A percentile compares a stretch with the other conserved stretches of the same genome.
Conservation (phyloP, 345 rosid species). For the Cochlearia excelsa region DNA sequence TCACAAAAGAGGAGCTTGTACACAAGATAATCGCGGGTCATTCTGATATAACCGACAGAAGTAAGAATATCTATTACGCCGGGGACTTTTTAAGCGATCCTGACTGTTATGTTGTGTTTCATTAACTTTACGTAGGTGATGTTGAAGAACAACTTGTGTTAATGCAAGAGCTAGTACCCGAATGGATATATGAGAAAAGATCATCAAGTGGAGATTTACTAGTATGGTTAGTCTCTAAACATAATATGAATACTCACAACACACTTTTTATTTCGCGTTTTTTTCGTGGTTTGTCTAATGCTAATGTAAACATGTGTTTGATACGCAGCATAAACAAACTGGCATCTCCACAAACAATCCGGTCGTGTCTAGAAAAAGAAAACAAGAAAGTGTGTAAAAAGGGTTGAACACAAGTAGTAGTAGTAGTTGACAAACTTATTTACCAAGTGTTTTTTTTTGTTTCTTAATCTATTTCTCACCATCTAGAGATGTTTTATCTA, state of each 20-base stretch:
- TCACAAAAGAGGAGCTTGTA: constrained; percentile 74
- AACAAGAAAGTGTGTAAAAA: constrained; percentile 28
- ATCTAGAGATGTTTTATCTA: no score
- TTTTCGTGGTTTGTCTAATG: not conserved
- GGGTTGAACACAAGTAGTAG: no score
- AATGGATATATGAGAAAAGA: constrained; percentile 74
- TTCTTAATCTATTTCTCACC: no score
- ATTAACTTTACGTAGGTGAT: constrained; percentile 45
- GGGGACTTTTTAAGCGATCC: not conserved
- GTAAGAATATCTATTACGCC: constrained; percentile 38
- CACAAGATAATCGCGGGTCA: constrained; percentile 59
- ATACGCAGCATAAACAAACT: constrained; percentile 61
- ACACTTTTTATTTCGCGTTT: not conserved
- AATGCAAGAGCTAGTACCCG: constrained; percentile 74
- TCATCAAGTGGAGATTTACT: constrained; percentile 66
- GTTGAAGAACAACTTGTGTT: constrained; percentile 72
- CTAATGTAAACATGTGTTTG: not conserved
- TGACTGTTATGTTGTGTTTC: not conserved
- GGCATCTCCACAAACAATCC: constrained; percentile 46
- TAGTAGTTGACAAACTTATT: no score
- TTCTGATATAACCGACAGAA: constrained; percentile 61
- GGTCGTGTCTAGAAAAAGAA: constrained; percentile 49
- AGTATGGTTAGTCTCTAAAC: constrained; percentile 49
- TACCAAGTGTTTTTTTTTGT: no score
- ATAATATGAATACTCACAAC: not conserved